A percentile compares a stretch with the other conserved stretches of the same genome.
These are phyloP conservation scores for Suhomyces anneliseae DNA, from an alignment of 1,139 yeast genomes.

Conservation along the genomic window DNA sequence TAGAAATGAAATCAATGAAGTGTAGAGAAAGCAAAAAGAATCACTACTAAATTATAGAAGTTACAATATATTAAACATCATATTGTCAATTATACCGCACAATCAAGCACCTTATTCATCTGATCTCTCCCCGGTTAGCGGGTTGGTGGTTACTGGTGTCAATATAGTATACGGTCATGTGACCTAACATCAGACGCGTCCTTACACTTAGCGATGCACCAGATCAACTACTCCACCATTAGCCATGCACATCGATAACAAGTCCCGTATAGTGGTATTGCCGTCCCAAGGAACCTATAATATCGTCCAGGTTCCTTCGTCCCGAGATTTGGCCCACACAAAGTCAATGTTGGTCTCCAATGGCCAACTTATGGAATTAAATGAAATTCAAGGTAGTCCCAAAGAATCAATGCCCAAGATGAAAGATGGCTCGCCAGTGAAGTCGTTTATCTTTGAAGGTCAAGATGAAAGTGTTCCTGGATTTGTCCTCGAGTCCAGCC, in stretches of 20 bases:
- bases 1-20: too few species aligned
- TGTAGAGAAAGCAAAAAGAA: too few species aligned
- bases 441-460: conserved; percentile 38
- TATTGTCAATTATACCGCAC: not conserved
- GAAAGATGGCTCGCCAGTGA: conserved; percentile 31
- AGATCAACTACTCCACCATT: not conserved
- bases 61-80: not conserved
- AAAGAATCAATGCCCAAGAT: conserved; percentile 17
- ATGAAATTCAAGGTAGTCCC: conserved; percentile 30
- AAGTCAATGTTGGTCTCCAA: conserved; percentile 24
- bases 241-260: conserved; percentile 15
- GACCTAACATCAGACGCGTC: not conserved
- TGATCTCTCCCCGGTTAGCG: too few species aligned
- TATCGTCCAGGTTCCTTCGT: conserved; percentile 28
- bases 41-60: not conserved
- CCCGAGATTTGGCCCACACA: conserved; percentile 14
- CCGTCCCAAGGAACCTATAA: conserved; percentile 18
- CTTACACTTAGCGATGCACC: not conserved
- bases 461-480: conserved; percentile 19
- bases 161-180: not conserved
- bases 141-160: too few species aligned
- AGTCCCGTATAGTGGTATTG: conserved; percentile 21
- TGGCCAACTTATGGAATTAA: conserved; percentile 30
- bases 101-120: not conserved
- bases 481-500: conserved; percentile 33